Conservation (phyloP, 2,329 filamentous ascomycete species). For the Ciborinia camelliae region DNA sequence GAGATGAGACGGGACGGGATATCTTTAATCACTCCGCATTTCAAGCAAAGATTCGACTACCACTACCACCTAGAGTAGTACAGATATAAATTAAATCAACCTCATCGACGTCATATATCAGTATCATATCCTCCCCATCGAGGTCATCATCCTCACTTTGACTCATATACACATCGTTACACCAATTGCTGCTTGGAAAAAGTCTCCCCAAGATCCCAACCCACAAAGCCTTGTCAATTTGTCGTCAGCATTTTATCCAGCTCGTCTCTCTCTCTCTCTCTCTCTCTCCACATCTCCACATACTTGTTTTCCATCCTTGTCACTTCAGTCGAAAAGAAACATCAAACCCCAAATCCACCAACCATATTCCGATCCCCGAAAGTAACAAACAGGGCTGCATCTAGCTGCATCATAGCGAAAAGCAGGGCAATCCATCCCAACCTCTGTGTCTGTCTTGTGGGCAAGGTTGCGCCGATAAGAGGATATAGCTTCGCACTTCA, state of each 20-base stretch:
- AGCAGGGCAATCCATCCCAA: constrained; percentile 12
- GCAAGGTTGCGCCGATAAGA: background rate
- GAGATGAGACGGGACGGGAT: background rate
- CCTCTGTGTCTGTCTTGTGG: background rate
- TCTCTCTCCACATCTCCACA: too few relatives aligned
- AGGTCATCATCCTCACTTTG: too few relatives aligned
- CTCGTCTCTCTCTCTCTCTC: constrained; percentile 1
- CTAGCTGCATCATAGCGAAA: constrained; percentile 4
- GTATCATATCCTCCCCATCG: background rate
- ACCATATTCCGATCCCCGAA: background rate
- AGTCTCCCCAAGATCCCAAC: too few relatives aligned
- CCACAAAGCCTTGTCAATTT: constrained; percentile 9
- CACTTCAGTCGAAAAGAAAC: constrained; percentile 5
- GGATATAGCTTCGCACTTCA: background rate
- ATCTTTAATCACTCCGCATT: background rate
- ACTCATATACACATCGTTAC: background rate
- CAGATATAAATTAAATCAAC: background rate
- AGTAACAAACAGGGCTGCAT: constrained; percentile 11
- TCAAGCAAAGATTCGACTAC: background rate
- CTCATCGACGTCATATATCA: constrained; percentile 13
- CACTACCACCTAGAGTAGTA: too few relatives aligned
- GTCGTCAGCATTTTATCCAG: constrained; percentile 13
- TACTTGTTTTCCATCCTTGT: constrained; percentile 10
- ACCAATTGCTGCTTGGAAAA: background rate
- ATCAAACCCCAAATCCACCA: background rate